phyloP scores from a whole-genome alignment of 345 rosid genomes.

The Eucalyptus regnans region DNA sequence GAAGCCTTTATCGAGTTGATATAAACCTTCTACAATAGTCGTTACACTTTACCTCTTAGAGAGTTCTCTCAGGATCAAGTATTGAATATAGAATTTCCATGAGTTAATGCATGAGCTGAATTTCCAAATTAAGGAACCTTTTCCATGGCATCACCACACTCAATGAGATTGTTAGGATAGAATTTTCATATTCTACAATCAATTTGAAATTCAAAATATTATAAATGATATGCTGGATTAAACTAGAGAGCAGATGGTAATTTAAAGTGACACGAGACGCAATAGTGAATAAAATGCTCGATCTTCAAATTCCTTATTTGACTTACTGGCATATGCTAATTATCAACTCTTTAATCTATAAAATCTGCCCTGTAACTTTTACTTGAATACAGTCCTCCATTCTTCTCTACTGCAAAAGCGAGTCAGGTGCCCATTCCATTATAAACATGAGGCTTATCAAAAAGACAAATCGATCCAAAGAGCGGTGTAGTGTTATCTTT shows the following conservation, averaged over 20 bases:
- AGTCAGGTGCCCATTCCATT: background rate
- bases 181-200: background rate
- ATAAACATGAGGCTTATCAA: background rate
- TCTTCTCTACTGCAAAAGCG: background rate
- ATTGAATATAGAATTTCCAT: background rate
- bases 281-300: background rate
- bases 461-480: background rate
- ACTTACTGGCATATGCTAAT: background rate
- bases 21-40: background rate
- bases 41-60: background rate
- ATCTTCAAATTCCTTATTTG: background rate
- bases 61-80: background rate
- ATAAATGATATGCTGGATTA: background rate
- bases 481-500: background rate
- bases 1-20: background rate
- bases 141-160: background rate
- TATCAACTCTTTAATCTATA: background rate
- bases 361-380: background rate
- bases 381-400: too few relatives aligned
- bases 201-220: background rate
- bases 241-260: background rate
- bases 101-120: background rate
- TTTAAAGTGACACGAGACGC: background rate
- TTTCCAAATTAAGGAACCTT: background rate
- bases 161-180: background rate